Conservation (phyloP, 192 early-diverging fungal species). For the Geranomyces variabilis region DNA sequence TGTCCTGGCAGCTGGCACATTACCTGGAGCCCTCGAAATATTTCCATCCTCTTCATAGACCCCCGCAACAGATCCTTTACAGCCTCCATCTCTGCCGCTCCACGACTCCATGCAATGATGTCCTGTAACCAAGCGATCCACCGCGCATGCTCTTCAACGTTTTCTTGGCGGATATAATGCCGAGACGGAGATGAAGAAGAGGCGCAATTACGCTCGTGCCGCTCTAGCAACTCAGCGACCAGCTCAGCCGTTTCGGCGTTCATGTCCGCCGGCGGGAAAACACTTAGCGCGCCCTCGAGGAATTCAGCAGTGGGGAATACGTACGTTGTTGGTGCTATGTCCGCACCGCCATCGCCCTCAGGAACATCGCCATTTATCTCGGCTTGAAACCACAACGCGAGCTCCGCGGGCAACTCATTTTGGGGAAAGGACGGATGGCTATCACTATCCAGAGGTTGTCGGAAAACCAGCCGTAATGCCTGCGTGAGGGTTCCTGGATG, state of each 20-base stretch:
- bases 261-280: constrained; percentile 40
- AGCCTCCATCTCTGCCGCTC: constrained; percentile 45
- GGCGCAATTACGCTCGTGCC: neutral
- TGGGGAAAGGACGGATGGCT: too few species aligned
- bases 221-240: constrained; percentile 29
- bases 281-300: constrained; percentile 35
- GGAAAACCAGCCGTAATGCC: constrained; percentile 41
- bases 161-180: neutral
- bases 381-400: neutral
- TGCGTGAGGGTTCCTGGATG: constrained; percentile 24
- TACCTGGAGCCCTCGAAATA: constrained; percentile 41
- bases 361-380: neutral
- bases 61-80: constrained; percentile 43
- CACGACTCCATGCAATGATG: constrained; percentile 42
- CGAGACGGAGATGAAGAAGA: neutral
- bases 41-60: constrained; percentile 47
- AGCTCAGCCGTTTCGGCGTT: constrained; percentile 49
- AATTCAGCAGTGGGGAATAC: constrained; percentile 20
- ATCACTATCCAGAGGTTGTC: too few species aligned
- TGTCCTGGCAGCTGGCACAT: neutral
- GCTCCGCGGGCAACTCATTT: constrained; percentile 5
- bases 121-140: constrained; percentile 45
- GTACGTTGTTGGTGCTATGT: neutral
- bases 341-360: too few species aligned
- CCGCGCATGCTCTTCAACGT: neutral